Evolutionary conservation across 2,329 filamentous ascomycete species (phyloP), one percentile per base, ranked within the genome.

Genomic region (Dactylellina sp.): DNA sequence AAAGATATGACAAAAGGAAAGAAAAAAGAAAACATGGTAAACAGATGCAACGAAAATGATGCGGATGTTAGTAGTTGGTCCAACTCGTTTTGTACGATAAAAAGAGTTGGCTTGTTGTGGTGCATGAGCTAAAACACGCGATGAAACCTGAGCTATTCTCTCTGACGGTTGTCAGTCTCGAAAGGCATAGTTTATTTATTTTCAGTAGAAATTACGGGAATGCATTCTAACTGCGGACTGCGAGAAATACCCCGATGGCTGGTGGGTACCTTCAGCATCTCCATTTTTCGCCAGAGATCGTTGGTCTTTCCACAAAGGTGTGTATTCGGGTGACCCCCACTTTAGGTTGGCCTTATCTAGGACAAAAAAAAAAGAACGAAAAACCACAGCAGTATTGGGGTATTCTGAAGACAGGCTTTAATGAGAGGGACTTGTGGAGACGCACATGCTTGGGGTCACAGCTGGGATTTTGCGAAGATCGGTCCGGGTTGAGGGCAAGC

Each of bases 401-500:
- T 14, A 28, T 35, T 35, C 32, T 35, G 32, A 9, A 32, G 4
- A 32, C 9, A 32, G 28, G 9, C 28, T 32, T 32, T 9, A 9
- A 32, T 32, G 28, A 32, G 28, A 32, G 28, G 28, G 4, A 32
- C 28, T 32, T 32, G 28, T 32, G 28, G 28, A 9, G 28, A 32
- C 28, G 28, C 28, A 32, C 28, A 32, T 9, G 9, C 37, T 35
- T 28, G 50, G 42, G 50, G 40, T 49, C 28, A 5, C n/a, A 22
- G 40, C 50, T 49, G 57, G 49, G 57, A 53, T 52, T 20, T 57
- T 35, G n/a, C 35, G 42, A 42, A 50, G 49, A 63, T 52, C 40
- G 25, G 59, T 57, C 66, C 59, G 42, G 66, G 59, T 71, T 63
- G 47, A 52, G 63, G 61, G 53, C 59, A 62, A 71, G 59, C 66